phyloP scores from a whole-genome alignment of 2,329 filamentous ascomycete genomes.

The Lasiodiplodia sp. region DNA sequence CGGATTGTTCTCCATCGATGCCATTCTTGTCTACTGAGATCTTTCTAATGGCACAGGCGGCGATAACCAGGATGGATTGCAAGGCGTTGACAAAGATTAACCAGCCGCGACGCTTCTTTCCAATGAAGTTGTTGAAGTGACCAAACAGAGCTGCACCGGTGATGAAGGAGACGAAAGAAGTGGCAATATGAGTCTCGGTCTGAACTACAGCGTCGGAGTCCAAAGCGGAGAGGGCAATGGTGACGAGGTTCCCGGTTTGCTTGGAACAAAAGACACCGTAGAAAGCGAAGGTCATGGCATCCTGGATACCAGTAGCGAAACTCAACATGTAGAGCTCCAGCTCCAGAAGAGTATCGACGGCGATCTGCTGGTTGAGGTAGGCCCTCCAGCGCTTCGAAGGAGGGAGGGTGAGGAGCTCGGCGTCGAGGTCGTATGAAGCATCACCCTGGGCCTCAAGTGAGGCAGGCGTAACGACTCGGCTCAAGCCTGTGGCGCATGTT shows the following conservation, averaged over 20 bases:
- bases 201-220: constrained; percentile 14
- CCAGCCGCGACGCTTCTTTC: constrained; percentile 38
- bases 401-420: constrained; percentile 23
- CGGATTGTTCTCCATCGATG: not conserved
- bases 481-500: not conserved
- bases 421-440: not conserved
- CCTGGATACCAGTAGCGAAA: constrained; percentile 38
- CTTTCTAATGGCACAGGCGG: constrained; percentile 37
- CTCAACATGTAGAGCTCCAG: constrained; percentile 39
- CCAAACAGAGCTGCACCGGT: constrained; percentile 37
- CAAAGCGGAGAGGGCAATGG: constrained; percentile 29
- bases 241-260: constrained; percentile 36
- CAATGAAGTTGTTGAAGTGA: constrained; percentile 36
- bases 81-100: constrained; percentile 35
- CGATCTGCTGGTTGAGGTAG: constrained; percentile 36
- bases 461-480: constrained; percentile 7
- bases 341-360: constrained; percentile 35
- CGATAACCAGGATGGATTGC: constrained; percentile 36
- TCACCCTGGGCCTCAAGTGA: constrained; percentile 16
- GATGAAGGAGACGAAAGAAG: constrained; percentile 37
- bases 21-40: constrained; percentile 30
- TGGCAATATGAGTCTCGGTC: constrained; percentile 35
- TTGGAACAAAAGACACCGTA: constrained; percentile 41
- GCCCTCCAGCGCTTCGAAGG: constrained; percentile 10
- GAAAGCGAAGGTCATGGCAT: constrained; percentile 40